Evolutionary conservation across 2,329 filamentous ascomycete species (phyloP).

Genomic region (Pseudogymnoascus verrucosus): DNA sequence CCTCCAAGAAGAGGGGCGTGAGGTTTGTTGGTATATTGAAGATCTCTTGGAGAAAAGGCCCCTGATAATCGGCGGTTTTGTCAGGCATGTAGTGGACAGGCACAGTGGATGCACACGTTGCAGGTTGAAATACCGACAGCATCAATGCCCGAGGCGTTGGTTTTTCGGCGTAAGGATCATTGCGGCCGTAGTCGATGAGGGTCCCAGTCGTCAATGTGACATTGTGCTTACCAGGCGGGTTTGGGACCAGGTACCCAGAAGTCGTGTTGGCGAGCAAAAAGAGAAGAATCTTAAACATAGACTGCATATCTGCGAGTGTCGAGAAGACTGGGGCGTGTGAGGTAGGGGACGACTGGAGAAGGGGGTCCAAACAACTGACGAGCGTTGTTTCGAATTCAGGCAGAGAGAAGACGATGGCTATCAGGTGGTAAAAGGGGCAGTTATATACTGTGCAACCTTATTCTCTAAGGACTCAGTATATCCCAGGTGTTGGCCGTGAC

Average conservation of each 20-base stretch:
- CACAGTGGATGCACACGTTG: background rate
- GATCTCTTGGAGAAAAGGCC: background rate
- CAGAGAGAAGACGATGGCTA: background rate
- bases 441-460: background rate
- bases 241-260: constrained; percentile 11
- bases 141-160: constrained; percentile 12
- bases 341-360: background rate
- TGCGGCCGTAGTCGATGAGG: constrained; percentile 16
- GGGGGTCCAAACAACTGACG: background rate
- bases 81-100: background rate
- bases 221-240: constrained; percentile 14
- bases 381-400: background rate
- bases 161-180: constrained; percentile 12
- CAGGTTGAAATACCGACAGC: constrained; percentile 17
- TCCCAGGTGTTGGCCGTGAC: background rate
- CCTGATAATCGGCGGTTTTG: background rate
- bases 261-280: background rate
- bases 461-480: background rate
- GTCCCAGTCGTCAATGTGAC: constrained; percentile 15
- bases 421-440: background rate
- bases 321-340: background rate
- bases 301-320: background rate
- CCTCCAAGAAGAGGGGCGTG: constrained; percentile 8
- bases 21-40: background rate
- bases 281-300: background rate